Evolutionary conservation across 1,139 yeast species (phyloP), one percentile per base, ranked within the genome.

Genomic region (Meyerozyma elateridarum): DNA sequence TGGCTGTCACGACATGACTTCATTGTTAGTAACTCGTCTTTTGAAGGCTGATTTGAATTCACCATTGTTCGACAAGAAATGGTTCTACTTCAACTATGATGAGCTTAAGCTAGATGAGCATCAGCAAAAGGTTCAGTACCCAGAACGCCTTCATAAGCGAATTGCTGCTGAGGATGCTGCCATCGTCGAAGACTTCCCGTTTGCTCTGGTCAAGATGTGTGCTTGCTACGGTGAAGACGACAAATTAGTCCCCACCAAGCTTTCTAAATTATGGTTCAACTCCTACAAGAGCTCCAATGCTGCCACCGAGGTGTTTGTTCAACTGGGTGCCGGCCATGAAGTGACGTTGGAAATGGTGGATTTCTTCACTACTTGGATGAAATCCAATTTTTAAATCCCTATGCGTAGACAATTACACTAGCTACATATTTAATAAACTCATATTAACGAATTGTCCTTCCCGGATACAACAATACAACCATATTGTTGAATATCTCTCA

Each of bases 1-100:
- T 32, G 79, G 77, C 1, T 59, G 65, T 32, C 52, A 59, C 29
- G 75, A 72, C 34, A 48, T 72, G 38, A 49, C 72, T 4, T 54
- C 73, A 3, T 51, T 72, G 35, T 50, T 72, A 42, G 36, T 70
- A 36, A 67, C 63, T 40, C 49, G 79, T 35, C 48, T 68, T 36
- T 45, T 49, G 24, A 42, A 51, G 22, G 40, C 46, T 3, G 41
- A 38, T 6, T 17, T 36, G 22, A 39, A 42, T 8, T 45, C 48
- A 8, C 37, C 44, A 4, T 42, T 40, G 15, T 56, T 48, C 35
- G 54, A 49, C 31, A 59, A 50, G 36, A 58, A 54, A 37, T 52
- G 46, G 43, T 63, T 62, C 39, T 63, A 61, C 44, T 50, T 36
- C 39, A 45, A 49, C 29, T 68, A 66, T 40, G 48, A 52, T n/a